Percentiles rank a stretch among this genome's conserved stretches.
These are phyloP conservation scores for Zalerion maritima DNA, from an alignment of 495 filamentous ascomycete species.

Conservation along the genomic window DNA sequence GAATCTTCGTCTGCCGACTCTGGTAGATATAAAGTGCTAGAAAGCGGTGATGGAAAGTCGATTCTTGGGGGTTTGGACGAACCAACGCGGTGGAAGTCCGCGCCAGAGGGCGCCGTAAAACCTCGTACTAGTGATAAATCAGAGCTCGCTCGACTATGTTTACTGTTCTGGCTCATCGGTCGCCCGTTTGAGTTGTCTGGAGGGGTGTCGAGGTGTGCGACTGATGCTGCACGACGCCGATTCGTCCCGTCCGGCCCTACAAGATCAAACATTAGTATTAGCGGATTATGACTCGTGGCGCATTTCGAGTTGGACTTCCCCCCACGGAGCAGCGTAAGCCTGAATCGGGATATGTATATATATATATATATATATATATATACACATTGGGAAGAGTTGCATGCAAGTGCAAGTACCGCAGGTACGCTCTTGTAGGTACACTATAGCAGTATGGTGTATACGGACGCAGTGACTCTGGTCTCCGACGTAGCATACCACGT, in stretches of 20 bases:
- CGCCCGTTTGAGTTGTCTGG: slow-evolving; percentile 25
- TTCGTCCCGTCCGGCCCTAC: too few relatives aligned
- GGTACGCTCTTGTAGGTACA: too few relatives aligned
- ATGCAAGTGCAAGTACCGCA: too few relatives aligned
- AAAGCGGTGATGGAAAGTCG: slow-evolving; percentile 18
- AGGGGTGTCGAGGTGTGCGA: slow-evolving; percentile 36
- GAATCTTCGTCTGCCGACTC: slow-evolving; percentile 19
- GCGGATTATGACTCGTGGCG: too few relatives aligned
- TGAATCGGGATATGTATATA: too few relatives aligned
- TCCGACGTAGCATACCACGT: too few relatives aligned
- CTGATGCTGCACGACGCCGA: slow-evolving; percentile 32
- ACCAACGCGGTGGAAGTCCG: slow-evolving; percentile 12
- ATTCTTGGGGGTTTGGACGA: slow-evolving; percentile 13
- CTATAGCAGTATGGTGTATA: too few relatives aligned
- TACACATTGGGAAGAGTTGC: too few relatives aligned
- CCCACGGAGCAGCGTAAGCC: too few relatives aligned
- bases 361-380: too few relatives aligned
- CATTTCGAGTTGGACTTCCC: too few relatives aligned
- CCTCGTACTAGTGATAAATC: slow-evolving; percentile 41
- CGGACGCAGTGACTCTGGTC: too few relatives aligned
- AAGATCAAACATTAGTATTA: not conserved
- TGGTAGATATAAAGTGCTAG: slow-evolving; percentile 15
- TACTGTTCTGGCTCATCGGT: slow-evolving; percentile 37
- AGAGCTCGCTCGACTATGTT: slow-evolving; percentile 50
- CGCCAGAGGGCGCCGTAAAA: slow-evolving; percentile 15